Evolutionary conservation across 257 asterid species (phyloP), one percentile per base, ranked within the genome.

Genomic region (Solanum dulcamara): DNA sequence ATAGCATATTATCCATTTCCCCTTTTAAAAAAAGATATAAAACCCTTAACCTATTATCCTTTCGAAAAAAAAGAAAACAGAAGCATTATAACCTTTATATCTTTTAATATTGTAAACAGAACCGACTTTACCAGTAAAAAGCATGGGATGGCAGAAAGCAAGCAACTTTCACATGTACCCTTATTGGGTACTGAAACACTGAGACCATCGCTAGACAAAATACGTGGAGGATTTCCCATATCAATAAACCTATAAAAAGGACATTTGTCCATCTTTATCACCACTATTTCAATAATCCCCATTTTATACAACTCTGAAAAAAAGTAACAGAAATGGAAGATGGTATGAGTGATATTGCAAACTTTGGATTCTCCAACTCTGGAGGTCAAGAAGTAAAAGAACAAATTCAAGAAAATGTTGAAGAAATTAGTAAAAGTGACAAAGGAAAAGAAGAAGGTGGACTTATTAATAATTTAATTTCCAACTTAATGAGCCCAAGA

Each of bases 401-500:
- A 48, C 40, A 66, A 24, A 72, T 2, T n/a, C 50, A 85, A 81
- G 83, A 86, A 44, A 50, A 67, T 35, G 85, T n/a, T 40, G 89
- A n/a, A 72, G 81, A 72, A 72, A 13, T 38, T 20, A 71, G 32
- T 2, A 38, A 38, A 30, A 80, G 83, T 10, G 11, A 33, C 38
- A 84, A 70, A 33, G 72, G 48, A 22, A 88, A 42, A 22, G 89
- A 86, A 68, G 85, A 85, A 67, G 88, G 80, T 66, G 93, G 95
- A 82, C 50, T 88, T 9, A 50, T 90, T 32, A 92, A 85, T 71
- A 85, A 85, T 80, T 86, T 91, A 48, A 89, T 92, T 30, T 89
- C 93, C 42, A 86, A 86, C 24, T 81, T 91, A 32, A 90, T 87
- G 82, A 75, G 82, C 38, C 50, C 92, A 6, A 84, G 71, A 68